Conservation (phyloP, 371 early-diverging fungal genomes). For the Encephalitozoon romaleae region DNA sequence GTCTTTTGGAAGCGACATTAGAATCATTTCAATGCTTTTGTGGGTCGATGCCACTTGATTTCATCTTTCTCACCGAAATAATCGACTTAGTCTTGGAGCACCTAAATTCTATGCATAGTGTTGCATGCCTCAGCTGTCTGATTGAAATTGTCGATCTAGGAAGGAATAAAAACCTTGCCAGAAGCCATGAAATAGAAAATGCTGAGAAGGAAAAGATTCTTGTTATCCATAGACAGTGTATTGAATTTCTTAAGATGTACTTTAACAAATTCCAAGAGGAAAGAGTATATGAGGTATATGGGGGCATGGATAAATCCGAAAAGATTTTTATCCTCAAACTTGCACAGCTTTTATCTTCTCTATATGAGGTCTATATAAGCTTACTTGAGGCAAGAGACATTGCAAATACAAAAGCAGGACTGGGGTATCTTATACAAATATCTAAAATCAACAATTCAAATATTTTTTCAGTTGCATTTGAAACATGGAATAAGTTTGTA, state of each 20-base stretch:
- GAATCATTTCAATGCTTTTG: constrained; percentile 81
- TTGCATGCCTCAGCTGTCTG: constrained; percentile 31
- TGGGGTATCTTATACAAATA: constrained; percentile 30
- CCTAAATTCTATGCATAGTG: constrained; percentile 51
- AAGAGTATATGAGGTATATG: constrained; percentile 28
- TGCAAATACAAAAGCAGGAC: constrained; percentile 1
- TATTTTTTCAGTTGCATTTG: constrained; percentile 39
- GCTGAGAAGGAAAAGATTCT: constrained; percentile 27
- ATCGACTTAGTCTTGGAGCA: constrained; percentile 63
- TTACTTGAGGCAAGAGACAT: constrained; percentile 9
- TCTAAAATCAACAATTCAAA: constrained; percentile 39
- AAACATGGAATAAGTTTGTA: constrained; percentile 45
- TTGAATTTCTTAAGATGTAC: constrained; percentile 53
- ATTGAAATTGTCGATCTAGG: constrained; percentile 46
- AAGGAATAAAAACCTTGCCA: not conserved
- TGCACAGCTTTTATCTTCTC: constrained; percentile 27
- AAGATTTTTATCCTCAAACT: constrained; percentile 35
- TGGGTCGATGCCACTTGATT: constrained; percentile 88
- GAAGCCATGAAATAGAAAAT: not conserved
- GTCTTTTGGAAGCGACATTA: constrained; percentile 76
- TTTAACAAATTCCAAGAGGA: constrained; percentile 47
- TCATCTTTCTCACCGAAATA: constrained; percentile 82
- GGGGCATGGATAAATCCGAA: constrained; percentile 38
- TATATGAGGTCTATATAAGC: constrained; percentile 20
- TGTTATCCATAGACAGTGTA: constrained; percentile 15